Evolutionary conservation across 352 stramenopile genomes (phyloP).

Genomic region (Aphanomyces euteiches): DNA sequence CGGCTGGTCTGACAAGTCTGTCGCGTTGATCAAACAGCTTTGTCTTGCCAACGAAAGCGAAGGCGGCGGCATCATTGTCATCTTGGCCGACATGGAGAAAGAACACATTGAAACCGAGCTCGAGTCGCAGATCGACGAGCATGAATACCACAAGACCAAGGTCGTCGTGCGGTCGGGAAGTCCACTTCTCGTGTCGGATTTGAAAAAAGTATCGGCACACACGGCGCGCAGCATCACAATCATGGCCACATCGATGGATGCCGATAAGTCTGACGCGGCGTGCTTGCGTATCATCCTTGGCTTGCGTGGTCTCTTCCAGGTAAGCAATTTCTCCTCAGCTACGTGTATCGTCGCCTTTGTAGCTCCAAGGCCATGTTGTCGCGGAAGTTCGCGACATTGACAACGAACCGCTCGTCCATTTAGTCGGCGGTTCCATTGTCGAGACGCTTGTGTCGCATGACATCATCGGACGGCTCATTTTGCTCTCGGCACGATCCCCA

Average conservation of each 20-base stretch:
- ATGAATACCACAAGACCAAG: constrained; percentile 62
- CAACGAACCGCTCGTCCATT: constrained; percentile 75
- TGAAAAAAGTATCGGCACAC: constrained; percentile 75
- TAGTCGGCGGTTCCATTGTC: constrained; percentile 71
- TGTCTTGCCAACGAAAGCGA: constrained; percentile 84
- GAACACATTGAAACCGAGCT: constrained; percentile 75
- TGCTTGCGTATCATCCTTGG: constrained; percentile 74
- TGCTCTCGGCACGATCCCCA: constrained; percentile 79
- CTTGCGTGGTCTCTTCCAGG: constrained; percentile 67
- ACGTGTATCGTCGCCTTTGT: constrained; percentile 14
- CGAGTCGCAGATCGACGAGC: constrained; percentile 49
- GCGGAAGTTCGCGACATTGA: constrained; percentile 87
- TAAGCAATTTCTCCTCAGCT: constrained; percentile 28
- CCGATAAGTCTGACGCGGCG: constrained; percentile 75
- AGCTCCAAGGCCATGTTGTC: constrained; percentile 77
- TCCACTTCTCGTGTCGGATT: constrained; percentile 71
- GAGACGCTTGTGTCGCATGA: constrained; percentile 86
- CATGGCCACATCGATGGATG: constrained; percentile 66
- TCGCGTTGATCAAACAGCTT: constrained; percentile 82
- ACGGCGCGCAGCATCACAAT: constrained; percentile 77
- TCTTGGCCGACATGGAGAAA: constrained; percentile 72
- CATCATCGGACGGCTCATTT: constrained; percentile 80
- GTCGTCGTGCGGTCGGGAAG: constrained; percentile 82
- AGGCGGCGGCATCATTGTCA: constrained; percentile 72
- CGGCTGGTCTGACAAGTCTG: constrained; percentile 82